These are phyloP conservation scores for Mycena rosella DNA, from an alignment of 768 basidiomycete genomes.

Conservation along the genomic window DNA sequence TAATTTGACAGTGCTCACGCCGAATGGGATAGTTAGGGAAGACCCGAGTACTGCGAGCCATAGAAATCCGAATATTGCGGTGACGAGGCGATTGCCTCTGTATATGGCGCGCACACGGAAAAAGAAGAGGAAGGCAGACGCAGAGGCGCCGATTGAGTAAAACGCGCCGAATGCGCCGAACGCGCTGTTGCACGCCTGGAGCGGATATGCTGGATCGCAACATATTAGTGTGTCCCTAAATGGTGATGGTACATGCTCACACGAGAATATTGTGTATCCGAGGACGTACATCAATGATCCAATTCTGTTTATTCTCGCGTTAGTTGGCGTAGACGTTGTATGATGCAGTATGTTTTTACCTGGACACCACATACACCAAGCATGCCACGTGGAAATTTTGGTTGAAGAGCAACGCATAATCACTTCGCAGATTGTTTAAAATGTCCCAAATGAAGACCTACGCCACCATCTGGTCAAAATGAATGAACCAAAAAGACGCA, in stretches of 20 bases:
- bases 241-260: no score
- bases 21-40: no score
- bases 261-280: neutral
- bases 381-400: neutral
- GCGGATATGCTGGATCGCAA: conserved; percentile 20
- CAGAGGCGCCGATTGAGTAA: conserved; percentile 39
- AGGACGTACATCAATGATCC: neutral
- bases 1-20: conserved; percentile 49
- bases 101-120: no score
- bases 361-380: neutral
- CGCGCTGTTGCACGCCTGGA: no score
- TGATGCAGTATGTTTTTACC: neutral
- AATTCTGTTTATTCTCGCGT: neutral
- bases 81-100: no score
- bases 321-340: neutral
- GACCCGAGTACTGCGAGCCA: no score
- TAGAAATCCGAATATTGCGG: no score
- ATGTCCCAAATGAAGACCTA: no score
- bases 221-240: neutral
- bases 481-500: neutral
- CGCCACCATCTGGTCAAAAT: no score
- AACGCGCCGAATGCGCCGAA: conserved; percentile 37
- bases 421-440: neutral
- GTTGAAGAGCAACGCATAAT: neutral
- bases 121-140: no score